phyloP scores from a whole-genome alignment of 2,329 filamentous ascomycete genomes.

The Colletotrichum horii region DNA sequence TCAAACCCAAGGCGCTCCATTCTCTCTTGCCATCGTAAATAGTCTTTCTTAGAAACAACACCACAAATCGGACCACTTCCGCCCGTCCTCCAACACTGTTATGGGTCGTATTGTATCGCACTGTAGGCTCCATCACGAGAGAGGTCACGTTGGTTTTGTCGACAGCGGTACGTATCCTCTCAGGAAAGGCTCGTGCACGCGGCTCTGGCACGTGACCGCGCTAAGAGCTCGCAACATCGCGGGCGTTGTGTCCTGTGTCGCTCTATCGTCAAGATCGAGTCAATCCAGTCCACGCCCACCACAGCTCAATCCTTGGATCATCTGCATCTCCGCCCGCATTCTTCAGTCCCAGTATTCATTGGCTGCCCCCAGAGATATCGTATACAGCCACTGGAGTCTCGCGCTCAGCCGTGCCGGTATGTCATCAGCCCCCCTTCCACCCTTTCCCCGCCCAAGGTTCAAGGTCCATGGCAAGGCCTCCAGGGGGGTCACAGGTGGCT shows the following conservation, averaged over 20 bases:
- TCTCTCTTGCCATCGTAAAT: not conserved
- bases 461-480: not conserved
- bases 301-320: conserved; percentile 23
- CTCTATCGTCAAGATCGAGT: conserved; percentile 19
- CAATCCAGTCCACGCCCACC: conserved; percentile 12
- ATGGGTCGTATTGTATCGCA: not conserved
- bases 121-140: not conserved
- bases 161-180: not conserved
- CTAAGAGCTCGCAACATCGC: conserved; percentile 23
- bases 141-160: not conserved
- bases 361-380: conserved; percentile 38
- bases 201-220: conserved; percentile 16
- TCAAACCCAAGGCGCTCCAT: not conserved
- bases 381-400: conserved; percentile 20
- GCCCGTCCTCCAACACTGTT: not conserved
- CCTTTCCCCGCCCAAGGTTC: conserved; percentile 8
- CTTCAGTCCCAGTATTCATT: conserved; percentile 45
- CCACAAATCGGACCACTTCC: not conserved
- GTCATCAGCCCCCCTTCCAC: conserved; percentile 25
- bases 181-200: not conserved
- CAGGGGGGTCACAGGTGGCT: not conserved
- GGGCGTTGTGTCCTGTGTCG: conserved; percentile 18
- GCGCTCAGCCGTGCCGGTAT: conserved; percentile 40
- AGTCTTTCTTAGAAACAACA: not conserved
- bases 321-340: conserved; percentile 39